Evolutionary conservation across 768 basidiomycete genomes (phyloP).

Genomic region (Xerocomellus amylosporus): DNA sequence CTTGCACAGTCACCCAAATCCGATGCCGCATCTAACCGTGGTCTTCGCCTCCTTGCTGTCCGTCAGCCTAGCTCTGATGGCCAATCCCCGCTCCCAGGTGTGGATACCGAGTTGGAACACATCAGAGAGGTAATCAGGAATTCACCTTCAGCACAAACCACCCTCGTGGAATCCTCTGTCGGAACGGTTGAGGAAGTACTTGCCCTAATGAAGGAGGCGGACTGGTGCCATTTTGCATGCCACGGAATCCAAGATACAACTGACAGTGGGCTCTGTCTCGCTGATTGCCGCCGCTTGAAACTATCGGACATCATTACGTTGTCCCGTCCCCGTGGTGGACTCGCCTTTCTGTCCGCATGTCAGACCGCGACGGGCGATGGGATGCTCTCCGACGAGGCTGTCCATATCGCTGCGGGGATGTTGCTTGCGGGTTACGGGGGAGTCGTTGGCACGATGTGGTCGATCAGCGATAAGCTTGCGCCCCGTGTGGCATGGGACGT

Average conservation of each 20-base stretch:
- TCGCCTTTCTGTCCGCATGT: conserved; percentile 3
- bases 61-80: conserved; percentile 18
- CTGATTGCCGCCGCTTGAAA: not conserved
- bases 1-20: not conserved
- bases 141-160: not conserved
- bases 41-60: not conserved
- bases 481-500: conserved; percentile 33
- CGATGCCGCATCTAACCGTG: not conserved
- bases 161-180: not conserved
- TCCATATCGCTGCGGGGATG: conserved; percentile 26
- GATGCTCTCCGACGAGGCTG: not conserved
- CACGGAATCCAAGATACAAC: not conserved
- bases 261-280: not conserved
- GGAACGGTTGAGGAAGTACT: conserved; percentile 16
- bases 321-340: not conserved
- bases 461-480: conserved; percentile 24
- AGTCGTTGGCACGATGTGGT: not conserved
- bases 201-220: not conserved
- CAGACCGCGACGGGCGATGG: conserved; percentile 1
- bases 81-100: conserved; percentile 7
- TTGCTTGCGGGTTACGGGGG: conserved; percentile 29
- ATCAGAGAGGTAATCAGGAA: not conserved
- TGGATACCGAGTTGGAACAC: conserved; percentile 22
- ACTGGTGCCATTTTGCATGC: conserved; percentile 5
- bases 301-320: not conserved